These are phyloP conservation scores for Lathyrus aphaca DNA, from an alignment of 306 rosid genomes.

Conservation along the genomic window DNA sequence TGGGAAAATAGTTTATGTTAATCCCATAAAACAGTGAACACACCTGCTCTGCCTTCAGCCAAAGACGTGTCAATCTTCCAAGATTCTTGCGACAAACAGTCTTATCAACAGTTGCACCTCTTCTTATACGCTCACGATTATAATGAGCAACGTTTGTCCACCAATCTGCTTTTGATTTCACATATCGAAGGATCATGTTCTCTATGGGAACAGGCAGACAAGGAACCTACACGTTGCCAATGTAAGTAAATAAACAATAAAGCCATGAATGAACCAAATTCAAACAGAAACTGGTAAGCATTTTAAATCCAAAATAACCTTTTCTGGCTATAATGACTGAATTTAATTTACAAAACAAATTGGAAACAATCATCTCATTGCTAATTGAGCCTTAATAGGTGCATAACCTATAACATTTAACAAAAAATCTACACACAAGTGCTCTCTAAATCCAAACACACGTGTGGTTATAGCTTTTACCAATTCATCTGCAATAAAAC, in stretches of 20 bases:
- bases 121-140: slow-evolving; percentile 96
- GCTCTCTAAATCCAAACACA: slow-evolving; percentile 3
- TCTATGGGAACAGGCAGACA: slow-evolving; percentile 98
- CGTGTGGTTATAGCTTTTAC: neutral
- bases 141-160: slow-evolving; percentile 99
- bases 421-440: slow-evolving; percentile 1
- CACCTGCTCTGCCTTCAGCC: slow-evolving; percentile 99
- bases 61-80: slow-evolving; percentile 94
- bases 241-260: slow-evolving; percentile 4
- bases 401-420: neutral
- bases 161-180: slow-evolving; percentile 99
- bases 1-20: neutral
- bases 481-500: slow-evolving; percentile 4
- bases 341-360: neutral
- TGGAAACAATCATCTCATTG: slow-evolving; percentile 4
- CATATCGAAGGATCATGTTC: slow-evolving; percentile 98
- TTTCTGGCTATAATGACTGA: slow-evolving; percentile 8
- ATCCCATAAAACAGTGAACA: slow-evolving; percentile 21
- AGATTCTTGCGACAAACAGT: slow-evolving; percentile 98
- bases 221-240: slow-evolving; percentile 67
- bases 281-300: neutral
- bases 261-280: slow-evolving; percentile 17
- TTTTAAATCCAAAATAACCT: neutral
- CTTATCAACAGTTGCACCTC: slow-evolving; percentile 99
- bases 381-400: neutral